Conservation (phyloP, 179 eudicot genomes). For the Sideroxylon spinosum region DNA sequence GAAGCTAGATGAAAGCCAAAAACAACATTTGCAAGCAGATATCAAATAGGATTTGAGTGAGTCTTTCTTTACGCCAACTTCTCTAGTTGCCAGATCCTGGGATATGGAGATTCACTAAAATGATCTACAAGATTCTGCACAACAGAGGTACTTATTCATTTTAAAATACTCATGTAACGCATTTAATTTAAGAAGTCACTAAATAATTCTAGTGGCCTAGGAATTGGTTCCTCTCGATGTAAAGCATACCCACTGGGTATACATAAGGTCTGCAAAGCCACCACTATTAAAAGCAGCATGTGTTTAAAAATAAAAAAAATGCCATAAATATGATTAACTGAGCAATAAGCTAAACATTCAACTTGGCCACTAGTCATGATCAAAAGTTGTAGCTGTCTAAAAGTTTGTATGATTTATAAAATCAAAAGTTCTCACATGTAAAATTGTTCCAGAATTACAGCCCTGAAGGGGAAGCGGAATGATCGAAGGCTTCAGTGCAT, state of each 20-base stretch:
- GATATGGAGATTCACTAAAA: neutral
- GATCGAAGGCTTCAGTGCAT: constrained; percentile 67
- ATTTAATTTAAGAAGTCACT: neutral
- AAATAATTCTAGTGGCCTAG: neutral
- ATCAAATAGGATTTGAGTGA: neutral
- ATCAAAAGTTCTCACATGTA: constrained; percentile 59
- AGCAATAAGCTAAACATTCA: neutral
- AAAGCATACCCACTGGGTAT: neutral
- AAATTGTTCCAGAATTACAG: constrained; percentile 66
- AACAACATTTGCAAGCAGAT: neutral
- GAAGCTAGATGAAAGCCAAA: neutral
- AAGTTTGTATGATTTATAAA: neutral
- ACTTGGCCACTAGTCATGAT: constrained; percentile 7
- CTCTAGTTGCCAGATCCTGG: neutral
- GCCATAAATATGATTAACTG: neutral
- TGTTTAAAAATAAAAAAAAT: neutral
- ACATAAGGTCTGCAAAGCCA: neutral
- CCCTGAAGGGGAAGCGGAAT: constrained; percentile 82
- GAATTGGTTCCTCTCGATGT: neutral
- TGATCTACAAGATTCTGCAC: neutral
- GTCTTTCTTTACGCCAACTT: neutral
- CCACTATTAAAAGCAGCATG: neutral
- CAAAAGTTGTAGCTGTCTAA: neutral
- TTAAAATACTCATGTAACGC: neutral
- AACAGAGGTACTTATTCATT: neutral